phyloP scores from a whole-genome alignment of 2,329 filamentous ascomycete genomes.

The Pseudogymnoascus sp. region DNA sequence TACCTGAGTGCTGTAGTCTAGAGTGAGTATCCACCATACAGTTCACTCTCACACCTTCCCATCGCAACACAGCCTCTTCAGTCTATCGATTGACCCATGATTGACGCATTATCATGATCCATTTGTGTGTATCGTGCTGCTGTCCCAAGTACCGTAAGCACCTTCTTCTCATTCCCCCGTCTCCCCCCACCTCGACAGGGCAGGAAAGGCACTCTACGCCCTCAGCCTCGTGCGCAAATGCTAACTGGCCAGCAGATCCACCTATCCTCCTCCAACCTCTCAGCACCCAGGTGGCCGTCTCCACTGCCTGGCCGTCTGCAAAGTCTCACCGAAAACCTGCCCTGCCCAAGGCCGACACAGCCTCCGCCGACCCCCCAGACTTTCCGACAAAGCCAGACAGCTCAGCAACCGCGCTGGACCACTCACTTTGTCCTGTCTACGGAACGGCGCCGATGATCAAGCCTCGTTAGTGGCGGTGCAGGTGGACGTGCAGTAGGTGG shows the following conservation, averaged over 20 bases:
- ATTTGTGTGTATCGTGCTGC: not conserved
- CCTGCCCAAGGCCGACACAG: not conserved
- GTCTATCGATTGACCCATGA: not conserved
- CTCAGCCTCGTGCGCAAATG: not conserved
- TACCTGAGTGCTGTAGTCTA: no score
- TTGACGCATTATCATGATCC: not conserved
- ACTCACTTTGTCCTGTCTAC: not conserved
- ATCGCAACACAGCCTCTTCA: not conserved
- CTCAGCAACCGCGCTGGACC: not conserved
- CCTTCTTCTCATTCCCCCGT: not conserved
- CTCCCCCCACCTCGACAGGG: not conserved
- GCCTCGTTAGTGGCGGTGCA: not conserved
- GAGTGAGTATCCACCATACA: not conserved
- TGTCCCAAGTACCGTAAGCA: not conserved
- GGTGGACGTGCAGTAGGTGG: not conserved
- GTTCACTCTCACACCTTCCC: not conserved
- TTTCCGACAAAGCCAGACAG: not conserved
- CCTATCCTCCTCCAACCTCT: not conserved
- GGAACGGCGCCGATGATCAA: not conserved
- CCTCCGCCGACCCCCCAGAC: not conserved
- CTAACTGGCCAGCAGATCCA: not conserved
- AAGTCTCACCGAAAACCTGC: not conserved
- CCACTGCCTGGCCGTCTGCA: not conserved
- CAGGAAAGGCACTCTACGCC: not conserved
- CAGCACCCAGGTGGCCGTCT: not conserved